Percentiles rank a stretch among this genome's conserved stretches.
phyloP scores from a whole-genome alignment of 345 rosid genomes.

The Rhodamnia argentea region DNA sequence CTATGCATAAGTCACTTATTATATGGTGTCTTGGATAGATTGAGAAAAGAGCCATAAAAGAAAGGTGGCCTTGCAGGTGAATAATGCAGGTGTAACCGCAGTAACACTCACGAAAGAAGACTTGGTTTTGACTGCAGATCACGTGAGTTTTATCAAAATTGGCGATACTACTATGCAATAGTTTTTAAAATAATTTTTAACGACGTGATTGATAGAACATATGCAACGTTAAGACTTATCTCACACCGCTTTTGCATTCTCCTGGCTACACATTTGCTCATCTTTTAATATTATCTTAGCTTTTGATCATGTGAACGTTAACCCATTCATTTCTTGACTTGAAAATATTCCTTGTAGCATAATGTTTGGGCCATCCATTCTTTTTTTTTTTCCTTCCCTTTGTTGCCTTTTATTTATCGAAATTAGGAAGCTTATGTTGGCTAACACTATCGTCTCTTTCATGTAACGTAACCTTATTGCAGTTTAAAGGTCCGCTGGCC shows the following conservation, averaged over 20 bases:
- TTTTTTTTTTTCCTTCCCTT: background rate
- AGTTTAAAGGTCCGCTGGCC: conserved; percentile 2
- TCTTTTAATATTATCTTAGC: background rate
- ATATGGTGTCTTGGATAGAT: background rate
- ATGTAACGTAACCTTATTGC: background rate
- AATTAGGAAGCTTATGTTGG: background rate
- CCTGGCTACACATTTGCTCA: background rate
- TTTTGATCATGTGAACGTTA: background rate
- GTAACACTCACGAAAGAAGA: background rate
- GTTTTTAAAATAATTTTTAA: background rate
- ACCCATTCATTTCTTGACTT: background rate
- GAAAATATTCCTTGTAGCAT: background rate
- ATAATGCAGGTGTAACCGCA: background rate
- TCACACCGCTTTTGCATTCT: background rate
- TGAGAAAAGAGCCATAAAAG: background rate
- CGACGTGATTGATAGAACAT: background rate
- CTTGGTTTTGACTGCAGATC: background rate
- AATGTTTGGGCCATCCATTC: background rate
- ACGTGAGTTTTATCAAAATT: background rate
- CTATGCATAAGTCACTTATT: background rate
- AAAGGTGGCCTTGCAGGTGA: background rate
- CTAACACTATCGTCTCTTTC: background rate
- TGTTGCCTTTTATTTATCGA: background rate
- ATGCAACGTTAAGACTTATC: background rate
- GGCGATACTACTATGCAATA: background rate